Base-by-base conservation (phyloP, 2,329 filamentous ascomycete species). In the Trichophyton schoenleinii region DNA sequence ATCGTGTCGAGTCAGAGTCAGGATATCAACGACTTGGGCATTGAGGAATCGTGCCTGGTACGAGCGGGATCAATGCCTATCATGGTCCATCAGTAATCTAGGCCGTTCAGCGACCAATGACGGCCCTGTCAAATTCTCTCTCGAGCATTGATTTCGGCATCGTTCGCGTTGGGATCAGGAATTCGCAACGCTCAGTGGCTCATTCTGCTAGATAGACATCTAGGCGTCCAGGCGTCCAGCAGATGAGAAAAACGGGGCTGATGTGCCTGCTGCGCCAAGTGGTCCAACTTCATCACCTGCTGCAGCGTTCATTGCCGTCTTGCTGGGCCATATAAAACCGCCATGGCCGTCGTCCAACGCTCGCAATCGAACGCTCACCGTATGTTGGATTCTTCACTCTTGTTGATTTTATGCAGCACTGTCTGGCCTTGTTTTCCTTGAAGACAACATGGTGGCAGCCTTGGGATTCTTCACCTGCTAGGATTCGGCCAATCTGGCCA, bases 261-360 rank as follows among this genome's bases (percentile, higher is more conserved):
- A 52, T 52, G 52, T 36, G 15, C 52, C 28, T 55, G 28, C 52
- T 55, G 52, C 52, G 52, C 52, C 52, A 55, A 55, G 52, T 11
- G 52, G 31, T n/a, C 41, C n/a, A n/a, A 38, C 31, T 28, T 34
- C 25, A 28, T 53, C 48, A 28, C 20, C 22, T 36, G 52, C 52
- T 36, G 46, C 9, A 36, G 52, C 52, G 4, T 28, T 44, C 7
- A 31, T 34, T 55, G 22, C 52, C 13, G n/a, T 36, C 31, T n/a
- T 6, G 25, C 34, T 36, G n/a, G n/a, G 15, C 11, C 25, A 55
- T 55, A 55, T 55, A 55, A 55, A 28, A 55, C 15, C 3, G 15
- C n/a, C 28, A n/a, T 18, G 25, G 11, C 13, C 52, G 9, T 55
- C 52, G 5, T 18, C 18, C 28, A 6, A 34, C 9, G 15, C 28